Conservation (phyloP, 2,329 filamentous ascomycete species). For the Neoscytalidium dimidiatum region DNA sequence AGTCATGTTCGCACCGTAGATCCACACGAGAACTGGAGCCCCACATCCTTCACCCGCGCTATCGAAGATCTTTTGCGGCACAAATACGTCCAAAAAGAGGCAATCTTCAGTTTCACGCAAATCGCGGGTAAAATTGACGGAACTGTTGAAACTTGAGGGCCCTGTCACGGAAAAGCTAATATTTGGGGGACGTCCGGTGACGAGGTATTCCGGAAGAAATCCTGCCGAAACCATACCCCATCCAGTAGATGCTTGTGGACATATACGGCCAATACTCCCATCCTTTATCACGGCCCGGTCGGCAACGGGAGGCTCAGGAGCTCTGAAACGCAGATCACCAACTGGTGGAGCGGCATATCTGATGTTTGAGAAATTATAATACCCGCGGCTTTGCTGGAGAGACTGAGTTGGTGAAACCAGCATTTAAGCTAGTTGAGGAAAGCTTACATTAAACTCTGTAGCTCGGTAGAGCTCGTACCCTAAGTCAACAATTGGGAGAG, state of each 20-base stretch:
- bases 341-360: constrained; percentile 57
- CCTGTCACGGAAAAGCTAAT: background rate
- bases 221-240: background rate
- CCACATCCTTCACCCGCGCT: constrained; percentile 24
- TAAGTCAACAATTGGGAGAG: constrained; percentile 53
- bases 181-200: constrained; percentile 1
- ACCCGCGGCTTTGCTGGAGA: constrained; percentile 40
- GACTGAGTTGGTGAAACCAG: background rate
- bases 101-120: constrained; percentile 35
- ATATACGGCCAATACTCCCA: constrained; percentile 35
- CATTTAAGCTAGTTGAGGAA: background rate
- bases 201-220: constrained; percentile 32
- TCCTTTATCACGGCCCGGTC: constrained; percentile 49
- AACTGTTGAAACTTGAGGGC: constrained; percentile 9
- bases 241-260: background rate
- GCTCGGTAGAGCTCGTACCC: constrained; percentile 57
- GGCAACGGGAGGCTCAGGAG: constrained; percentile 45
- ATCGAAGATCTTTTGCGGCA: constrained; percentile 37
- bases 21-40: constrained; percentile 45
- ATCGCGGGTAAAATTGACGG: constrained; percentile 5
- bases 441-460: constrained; percentile 45
- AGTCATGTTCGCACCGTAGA: constrained; percentile 37
- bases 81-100: constrained; percentile 43
- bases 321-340: constrained; percentile 53
- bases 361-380: constrained; percentile 60